Evolutionary conservation across 176 grass and related monocot genomes (phyloP).

Genomic region (Poa annua): DNA sequence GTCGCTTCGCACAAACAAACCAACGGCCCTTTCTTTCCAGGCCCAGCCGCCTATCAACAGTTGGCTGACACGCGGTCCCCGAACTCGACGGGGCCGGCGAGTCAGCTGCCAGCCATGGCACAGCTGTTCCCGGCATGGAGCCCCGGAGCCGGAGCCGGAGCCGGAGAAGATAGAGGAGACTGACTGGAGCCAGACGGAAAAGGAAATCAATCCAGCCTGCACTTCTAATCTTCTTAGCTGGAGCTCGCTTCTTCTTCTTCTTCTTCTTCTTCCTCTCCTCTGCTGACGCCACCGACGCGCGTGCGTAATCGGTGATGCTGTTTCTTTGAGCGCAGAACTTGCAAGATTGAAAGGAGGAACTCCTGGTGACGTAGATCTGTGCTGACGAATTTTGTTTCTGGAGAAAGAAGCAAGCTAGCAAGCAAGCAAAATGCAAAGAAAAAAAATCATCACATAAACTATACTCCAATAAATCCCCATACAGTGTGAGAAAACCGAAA

Average conservation of each 20-base stretch:
- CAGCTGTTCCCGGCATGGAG: background rate
- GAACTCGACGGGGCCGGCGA: background rate
- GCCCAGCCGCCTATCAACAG: background rate
- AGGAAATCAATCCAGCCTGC: slow-evolving; percentile 12
- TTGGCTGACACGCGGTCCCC: slow-evolving; percentile 8
- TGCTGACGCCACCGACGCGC: slow-evolving; percentile 42
- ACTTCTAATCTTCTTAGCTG: background rate
- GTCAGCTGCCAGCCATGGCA: slow-evolving; percentile 41
- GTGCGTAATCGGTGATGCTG: background rate
- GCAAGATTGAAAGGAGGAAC: background rate
- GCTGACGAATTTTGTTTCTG: background rate
- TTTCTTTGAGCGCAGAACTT: background rate
- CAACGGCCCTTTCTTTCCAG: background rate
- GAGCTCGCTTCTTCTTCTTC: background rate
- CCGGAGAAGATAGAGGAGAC: background rate
- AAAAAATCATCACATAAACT: slow-evolving; percentile 53
- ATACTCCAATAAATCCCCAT: slow-evolving; percentile 74
- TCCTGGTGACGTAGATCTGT: slow-evolving; percentile 12
- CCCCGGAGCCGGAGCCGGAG: background rate
- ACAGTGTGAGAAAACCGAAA: slow-evolving; percentile 40
- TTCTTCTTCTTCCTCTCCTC: background rate
- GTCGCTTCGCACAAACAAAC: slow-evolving; percentile 12
- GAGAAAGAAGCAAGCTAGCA: background rate
- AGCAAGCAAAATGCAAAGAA: background rate
- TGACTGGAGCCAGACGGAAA: background rate